Conservation (phyloP, 2,329 filamentous ascomycete species). For the Anthostomella pinea region DNA sequence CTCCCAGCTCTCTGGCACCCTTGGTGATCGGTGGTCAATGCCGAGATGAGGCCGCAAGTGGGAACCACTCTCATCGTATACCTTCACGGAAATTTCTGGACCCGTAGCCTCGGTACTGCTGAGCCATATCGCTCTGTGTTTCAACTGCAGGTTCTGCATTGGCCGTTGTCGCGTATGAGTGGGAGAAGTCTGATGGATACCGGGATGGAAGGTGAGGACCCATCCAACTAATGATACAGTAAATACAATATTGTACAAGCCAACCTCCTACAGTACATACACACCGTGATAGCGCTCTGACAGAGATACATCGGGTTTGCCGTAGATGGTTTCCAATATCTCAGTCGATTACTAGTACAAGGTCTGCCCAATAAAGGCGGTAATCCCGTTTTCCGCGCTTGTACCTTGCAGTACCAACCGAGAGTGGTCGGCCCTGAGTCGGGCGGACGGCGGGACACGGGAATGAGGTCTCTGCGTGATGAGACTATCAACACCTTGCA, state of each 20-base stretch:
- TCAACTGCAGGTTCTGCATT: too few relatives aligned
- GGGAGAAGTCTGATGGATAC: not conserved
- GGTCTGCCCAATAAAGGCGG: too few relatives aligned
- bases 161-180: too few relatives aligned
- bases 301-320: too few relatives aligned
- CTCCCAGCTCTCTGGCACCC: conserved; percentile 1
- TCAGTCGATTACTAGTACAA: not conserved
- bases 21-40: too few relatives aligned
- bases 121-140: not conserved
- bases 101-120: conserved; percentile 3
- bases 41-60: conserved; percentile 16
- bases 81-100: conserved; percentile 3
- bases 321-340: not conserved
- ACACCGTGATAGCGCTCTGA: not conserved
- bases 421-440: too few relatives aligned
- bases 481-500: too few relatives aligned
- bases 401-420: too few relatives aligned
- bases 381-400: too few relatives aligned
- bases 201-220: too few relatives aligned
- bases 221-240: not conserved
- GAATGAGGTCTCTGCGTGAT: too few relatives aligned
- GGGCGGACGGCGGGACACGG: too few relatives aligned
- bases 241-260: not conserved
- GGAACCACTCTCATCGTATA: conserved; percentile 2
- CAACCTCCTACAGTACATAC: not conserved